Base-by-base conservation (phyloP, 306 rosid genomes). In the Vigna hirtella region DNA sequence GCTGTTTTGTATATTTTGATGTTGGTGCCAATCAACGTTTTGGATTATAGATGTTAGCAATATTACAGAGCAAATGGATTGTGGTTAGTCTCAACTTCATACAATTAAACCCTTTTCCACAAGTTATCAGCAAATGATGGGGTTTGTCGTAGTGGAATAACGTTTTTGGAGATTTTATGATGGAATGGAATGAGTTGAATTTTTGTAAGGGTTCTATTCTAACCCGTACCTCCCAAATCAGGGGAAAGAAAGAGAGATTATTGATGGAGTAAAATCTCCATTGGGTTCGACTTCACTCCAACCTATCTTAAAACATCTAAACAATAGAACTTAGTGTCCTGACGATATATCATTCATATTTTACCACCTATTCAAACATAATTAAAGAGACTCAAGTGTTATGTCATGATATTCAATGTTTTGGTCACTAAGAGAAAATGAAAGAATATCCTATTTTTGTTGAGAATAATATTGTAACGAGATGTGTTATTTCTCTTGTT, bases 361-460 rank as follows among this genome's bases (percentile, higher is more conserved):
- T 52, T 52, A 6, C 11, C 58, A 17, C 17, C 24, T n/a, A 17
- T 52, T 52, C 45, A 40, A 40, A 6, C 10, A 38, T 38, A 38
- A 2, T 50, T 2, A 53, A 69, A 79, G 58, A 63, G 58, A 72
- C 51, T 79, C 42, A 36, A 36, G 7, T 71, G 45, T 72, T 38
- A 51, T 50, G 55, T n/a, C 30, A 38, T 17, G 40, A 17, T 58
- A 49, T 49, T n/a, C 34, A 63, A 13, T 51, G 62, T 51, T 79
- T 51, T 42, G 32, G 52, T 67, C 36, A 26, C 5, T 9, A 32
- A 32, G 36, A 32, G 4, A 32, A 32, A 32, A 32, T 32, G 4
- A 5, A 26, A 43, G 67, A 62, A 68, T 65, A 53, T 26, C 67
- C 52, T 52, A 34, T 15, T 18, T 55, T 73, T 52, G 55, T 53